phyloP scores from a whole-genome alignment of 2,329 filamentous ascomycete genomes.

The Nakataea oryzae region DNA sequence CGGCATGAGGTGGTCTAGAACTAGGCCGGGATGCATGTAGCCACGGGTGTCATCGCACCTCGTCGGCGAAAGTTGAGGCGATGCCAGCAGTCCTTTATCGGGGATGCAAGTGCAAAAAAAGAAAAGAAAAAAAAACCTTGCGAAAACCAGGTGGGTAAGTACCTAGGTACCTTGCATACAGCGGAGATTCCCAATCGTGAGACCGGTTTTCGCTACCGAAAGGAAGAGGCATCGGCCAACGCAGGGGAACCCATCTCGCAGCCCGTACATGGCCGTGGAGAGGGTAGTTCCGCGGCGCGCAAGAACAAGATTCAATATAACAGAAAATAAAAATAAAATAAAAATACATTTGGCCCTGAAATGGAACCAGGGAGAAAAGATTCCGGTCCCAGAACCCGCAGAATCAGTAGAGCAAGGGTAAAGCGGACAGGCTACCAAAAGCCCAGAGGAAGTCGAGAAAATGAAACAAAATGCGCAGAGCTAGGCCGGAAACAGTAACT shows the following conservation, averaged over 20 bases:
- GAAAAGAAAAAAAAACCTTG: too few species aligned
- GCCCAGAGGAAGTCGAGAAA: background rate
- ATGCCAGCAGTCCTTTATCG: background rate
- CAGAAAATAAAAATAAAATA: background rate
- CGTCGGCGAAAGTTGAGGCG: background rate
- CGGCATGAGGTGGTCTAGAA: background rate
- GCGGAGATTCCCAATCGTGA: background rate
- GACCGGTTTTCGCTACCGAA: background rate
- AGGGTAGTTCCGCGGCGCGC: background rate
- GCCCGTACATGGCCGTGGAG: too few species aligned
- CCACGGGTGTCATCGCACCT: background rate
- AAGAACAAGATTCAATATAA: background rate
- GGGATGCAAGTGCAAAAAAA: background rate
- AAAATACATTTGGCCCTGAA: background rate
- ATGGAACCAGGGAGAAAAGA: background rate
- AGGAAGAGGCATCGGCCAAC: background rate
- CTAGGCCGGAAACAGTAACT: background rate
- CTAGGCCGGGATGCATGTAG: background rate
- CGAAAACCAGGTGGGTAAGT: too few species aligned
- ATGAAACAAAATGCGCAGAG: background rate
- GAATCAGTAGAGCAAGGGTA: background rate
- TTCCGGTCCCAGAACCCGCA: background rate
- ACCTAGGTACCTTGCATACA: too few species aligned
- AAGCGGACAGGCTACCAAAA: background rate
- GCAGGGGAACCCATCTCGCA: background rate